Percentiles rank a stretch among this genome's conserved stretches.
Evolutionary conservation across 179 eudicot genomes (phyloP).

Genomic region (Corrigiola litoralis): DNA sequence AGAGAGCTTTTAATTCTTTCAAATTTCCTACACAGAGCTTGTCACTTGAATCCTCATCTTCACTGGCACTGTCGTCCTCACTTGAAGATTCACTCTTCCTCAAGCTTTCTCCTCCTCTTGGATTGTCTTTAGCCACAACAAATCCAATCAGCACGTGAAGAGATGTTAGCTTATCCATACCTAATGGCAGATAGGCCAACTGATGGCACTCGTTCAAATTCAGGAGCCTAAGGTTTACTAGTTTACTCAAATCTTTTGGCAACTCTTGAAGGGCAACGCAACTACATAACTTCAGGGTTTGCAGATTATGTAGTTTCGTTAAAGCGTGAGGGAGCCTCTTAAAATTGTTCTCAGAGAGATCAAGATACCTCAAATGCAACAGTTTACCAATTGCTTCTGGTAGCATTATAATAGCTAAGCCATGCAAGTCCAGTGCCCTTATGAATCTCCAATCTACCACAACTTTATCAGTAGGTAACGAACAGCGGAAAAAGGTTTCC

Average conservation of each 20-base stretch:
- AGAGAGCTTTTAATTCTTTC: slow-evolving; percentile 6
- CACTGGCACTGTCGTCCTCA: not conserved
- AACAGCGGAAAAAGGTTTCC: not conserved
- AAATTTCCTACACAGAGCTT: slow-evolving; percentile 1
- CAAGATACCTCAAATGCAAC: slow-evolving; percentile 16
- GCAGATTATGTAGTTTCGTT: not conserved
- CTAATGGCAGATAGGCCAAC: slow-evolving; percentile 4
- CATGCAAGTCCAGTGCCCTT: slow-evolving; percentile 12
- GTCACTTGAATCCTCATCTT: not conserved
- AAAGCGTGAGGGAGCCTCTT: not conserved
- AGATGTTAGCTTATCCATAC: not conserved
- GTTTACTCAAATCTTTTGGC: slow-evolving; percentile 8
- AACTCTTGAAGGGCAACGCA: slow-evolving; percentile 1
- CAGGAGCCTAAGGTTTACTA: slow-evolving; percentile 6
- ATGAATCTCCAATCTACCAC: not conserved
- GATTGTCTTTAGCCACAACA: not conserved
- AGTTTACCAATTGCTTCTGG: not conserved
- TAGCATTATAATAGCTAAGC: not conserved
- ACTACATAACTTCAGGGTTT: not conserved
- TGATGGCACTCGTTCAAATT: not conserved
- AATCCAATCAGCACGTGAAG: not conserved
- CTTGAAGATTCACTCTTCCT: no score
- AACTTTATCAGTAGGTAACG: not conserved
- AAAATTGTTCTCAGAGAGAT: not conserved
- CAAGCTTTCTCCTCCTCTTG: no score